phyloP scores from a whole-genome alignment of 2,329 filamentous ascomycete genomes.

The Ophiognomonia clavigignenti-juglandacearum region DNA sequence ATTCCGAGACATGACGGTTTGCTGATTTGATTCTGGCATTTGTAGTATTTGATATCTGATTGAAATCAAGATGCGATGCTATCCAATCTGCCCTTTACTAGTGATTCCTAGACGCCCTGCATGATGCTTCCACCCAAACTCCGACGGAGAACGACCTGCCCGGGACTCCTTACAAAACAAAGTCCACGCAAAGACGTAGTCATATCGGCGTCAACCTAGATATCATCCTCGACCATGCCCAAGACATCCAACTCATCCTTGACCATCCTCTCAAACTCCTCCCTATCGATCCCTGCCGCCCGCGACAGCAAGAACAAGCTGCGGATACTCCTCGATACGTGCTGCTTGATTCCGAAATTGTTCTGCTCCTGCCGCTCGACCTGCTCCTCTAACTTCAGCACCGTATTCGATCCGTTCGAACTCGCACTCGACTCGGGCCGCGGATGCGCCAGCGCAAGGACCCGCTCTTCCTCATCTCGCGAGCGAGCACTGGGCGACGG shows the following conservation, averaged over 20 bases:
- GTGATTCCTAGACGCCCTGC: neutral
- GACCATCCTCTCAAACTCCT: conserved; percentile 71
- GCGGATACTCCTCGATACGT: conserved; percentile 72
- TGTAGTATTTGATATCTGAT: no score
- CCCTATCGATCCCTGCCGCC: conserved; percentile 65
- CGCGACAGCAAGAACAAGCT: conserved; percentile 69
- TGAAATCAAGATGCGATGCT: no score
- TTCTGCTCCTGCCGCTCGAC: conserved; percentile 55
- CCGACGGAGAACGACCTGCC: conserved; percentile 9
- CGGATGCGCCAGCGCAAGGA: conserved; percentile 44
- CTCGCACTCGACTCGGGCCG: conserved; percentile 54
- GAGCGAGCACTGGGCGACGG: conserved; percentile 31
- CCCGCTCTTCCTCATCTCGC: conserved; percentile 33
- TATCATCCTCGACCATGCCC: conserved; percentile 59
- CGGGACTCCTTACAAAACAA: neutral
- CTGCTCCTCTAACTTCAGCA: conserved; percentile 57
- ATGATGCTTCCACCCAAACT: conserved; percentile 10
- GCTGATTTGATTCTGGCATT: no score
- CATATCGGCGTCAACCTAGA: conserved; percentile 7
- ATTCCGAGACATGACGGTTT: neutral
- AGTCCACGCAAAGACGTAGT: neutral
- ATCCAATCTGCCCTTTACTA: neutral
- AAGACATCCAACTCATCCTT: conserved; percentile 67
- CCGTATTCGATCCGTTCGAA: conserved; percentile 49
- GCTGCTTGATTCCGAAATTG: conserved; percentile 72